Conservation (phyloP, 192 early-diverging fungal genomes). For the Piromyces finnis region DNA sequence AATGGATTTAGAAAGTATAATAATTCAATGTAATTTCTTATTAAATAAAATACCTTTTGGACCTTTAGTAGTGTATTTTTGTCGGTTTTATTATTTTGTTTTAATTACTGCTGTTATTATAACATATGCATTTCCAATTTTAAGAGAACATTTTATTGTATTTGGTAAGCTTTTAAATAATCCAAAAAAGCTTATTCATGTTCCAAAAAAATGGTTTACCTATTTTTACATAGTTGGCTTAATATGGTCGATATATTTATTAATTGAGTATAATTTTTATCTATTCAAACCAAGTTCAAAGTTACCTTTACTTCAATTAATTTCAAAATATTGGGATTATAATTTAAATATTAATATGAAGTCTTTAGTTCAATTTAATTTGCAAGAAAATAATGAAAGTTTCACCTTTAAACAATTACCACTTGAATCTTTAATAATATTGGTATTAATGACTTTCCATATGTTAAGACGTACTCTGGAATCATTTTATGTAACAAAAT, state of each 20-base stretch:
- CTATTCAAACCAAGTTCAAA: not conserved
- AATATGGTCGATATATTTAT: not conserved
- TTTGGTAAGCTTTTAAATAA: not conserved
- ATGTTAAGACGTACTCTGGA: slow-evolving; percentile 1
- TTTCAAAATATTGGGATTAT: not conserved
- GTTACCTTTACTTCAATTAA: not conserved
- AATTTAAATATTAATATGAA: not conserved
- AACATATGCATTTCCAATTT: not conserved
- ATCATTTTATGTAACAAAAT: not conserved
- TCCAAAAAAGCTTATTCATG: not conserved
- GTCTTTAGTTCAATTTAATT: not conserved
- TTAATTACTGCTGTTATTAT: not conserved
- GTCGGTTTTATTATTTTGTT: not conserved
- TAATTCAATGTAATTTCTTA: not conserved
- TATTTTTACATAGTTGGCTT: slow-evolving; percentile 1
- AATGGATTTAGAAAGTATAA: not conserved
- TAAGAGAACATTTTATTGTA: not conserved
- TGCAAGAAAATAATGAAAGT: not conserved
- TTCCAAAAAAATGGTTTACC: slow-evolving; percentile 5
- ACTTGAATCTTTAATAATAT: not conserved
- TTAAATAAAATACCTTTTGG: not conserved
- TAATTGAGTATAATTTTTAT: not conserved
- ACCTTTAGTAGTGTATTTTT: not conserved
- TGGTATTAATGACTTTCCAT: not conserved
- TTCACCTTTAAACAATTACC: not conserved